Conservation (phyloP, 1,284 basidiomycete genomes). For the Rhodotorula sp. region DNA sequence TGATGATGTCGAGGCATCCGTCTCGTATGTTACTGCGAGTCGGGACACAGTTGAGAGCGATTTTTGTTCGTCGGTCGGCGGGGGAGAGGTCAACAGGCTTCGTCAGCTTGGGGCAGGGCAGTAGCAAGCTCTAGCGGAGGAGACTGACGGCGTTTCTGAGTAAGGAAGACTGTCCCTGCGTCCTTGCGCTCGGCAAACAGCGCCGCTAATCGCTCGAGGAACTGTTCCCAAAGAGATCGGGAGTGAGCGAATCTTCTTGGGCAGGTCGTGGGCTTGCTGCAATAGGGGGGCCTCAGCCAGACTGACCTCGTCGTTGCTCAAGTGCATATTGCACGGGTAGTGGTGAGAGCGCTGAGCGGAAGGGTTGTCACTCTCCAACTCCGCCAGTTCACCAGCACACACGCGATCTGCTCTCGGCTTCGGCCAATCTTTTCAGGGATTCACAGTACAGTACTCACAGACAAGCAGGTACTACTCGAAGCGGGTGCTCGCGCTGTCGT, state of each 20-base stretch:
- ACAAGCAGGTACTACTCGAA: too few species aligned
- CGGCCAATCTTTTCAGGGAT: too few species aligned
- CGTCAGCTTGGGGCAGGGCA: neutral
- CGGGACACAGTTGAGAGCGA: neutral
- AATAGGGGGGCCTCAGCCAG: too few species aligned
- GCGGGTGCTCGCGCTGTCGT: too few species aligned
- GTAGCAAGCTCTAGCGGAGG: neutral
- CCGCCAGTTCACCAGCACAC: too few species aligned
- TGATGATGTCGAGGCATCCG: neutral
- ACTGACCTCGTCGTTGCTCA: slow-evolving; percentile 1
- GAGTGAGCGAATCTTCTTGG: neutral
- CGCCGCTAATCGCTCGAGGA: slow-evolving; percentile 25
- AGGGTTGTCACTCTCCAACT: neutral
- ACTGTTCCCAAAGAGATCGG: slow-evolving; percentile 16
- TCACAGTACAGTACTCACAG: too few species aligned
- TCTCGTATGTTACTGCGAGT: slow-evolving; percentile 23
- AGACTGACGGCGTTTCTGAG: slow-evolving; percentile 34
- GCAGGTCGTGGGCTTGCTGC: neutral
- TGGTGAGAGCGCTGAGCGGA: neutral
- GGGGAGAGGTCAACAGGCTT: neutral
- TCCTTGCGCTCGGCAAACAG: slow-evolving; percentile 20
- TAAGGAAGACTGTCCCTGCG: slow-evolving; percentile 33
- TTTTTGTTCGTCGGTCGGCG: neutral
- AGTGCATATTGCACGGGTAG: neutral
- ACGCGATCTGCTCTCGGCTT: too few species aligned